These are phyloP conservation scores for Chamaecyparis obtusa DNA, from an alignment of 75 land plant genomes.

Conservation along the genomic window DNA sequence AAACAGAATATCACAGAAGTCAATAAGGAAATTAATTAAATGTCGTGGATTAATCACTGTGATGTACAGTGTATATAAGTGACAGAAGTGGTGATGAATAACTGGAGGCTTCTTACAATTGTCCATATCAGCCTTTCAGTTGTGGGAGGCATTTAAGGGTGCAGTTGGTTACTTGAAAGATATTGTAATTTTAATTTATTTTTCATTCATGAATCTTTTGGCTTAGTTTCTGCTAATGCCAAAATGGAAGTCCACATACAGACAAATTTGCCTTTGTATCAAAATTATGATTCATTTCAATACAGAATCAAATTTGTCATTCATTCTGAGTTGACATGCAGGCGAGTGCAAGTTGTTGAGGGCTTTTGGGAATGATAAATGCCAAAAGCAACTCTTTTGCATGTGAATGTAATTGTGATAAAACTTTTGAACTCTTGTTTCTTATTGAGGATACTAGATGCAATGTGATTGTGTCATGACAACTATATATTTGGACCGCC, in stretches of 20 bases:
- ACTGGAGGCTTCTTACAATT: background rate
- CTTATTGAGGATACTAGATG: background rate
- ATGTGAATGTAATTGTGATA: background rate
- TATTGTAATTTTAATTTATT: constrained; percentile 2
- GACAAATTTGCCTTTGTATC: background rate
- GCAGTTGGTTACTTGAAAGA: background rate
- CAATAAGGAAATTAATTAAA: background rate
- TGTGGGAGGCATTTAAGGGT: background rate
- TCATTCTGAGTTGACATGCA: background rate
- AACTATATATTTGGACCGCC: too few relatives aligned
- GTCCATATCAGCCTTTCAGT: background rate
- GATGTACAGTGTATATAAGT: background rate
- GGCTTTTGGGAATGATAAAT: background rate
- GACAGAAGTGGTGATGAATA: background rate
- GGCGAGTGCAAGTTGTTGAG: background rate
- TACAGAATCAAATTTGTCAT: background rate
- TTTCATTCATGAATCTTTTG: background rate
- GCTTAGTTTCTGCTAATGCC: background rate
- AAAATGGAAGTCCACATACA: background rate
- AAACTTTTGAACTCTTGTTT: background rate
- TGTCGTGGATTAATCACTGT: background rate
- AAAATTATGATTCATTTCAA: background rate
- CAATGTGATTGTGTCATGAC: background rate
- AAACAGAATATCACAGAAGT: background rate
- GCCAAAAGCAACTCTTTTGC: background rate